Evolutionary conservation across 2,329 filamentous ascomycete species (phyloP).

Genomic region (Pseudopyrenochaeta lycopersici): DNA sequence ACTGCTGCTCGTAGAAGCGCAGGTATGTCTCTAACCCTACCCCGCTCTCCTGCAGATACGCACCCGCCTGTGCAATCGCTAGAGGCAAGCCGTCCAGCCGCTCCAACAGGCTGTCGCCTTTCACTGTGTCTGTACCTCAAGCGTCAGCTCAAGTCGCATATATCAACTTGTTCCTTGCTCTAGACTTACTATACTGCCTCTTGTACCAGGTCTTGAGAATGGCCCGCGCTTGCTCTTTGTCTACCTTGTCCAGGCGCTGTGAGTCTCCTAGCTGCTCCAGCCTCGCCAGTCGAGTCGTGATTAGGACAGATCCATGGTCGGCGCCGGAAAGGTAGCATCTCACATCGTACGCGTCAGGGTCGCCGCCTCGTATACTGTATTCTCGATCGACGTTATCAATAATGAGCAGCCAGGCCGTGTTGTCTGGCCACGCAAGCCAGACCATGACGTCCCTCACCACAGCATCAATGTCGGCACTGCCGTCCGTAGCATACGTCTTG

Average conservation of each 20-base stretch:
- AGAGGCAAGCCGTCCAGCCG: conserved; percentile 32
- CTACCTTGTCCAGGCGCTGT: conserved; percentile 21
- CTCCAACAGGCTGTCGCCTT: conserved; percentile 15
- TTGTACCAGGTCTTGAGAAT: conserved; percentile 29
- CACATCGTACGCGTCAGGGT: conserved; percentile 24
- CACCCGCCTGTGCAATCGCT: conserved; percentile 31
- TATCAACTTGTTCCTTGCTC: conserved; percentile 5
- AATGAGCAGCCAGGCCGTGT: conserved; percentile 28
- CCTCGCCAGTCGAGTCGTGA: conserved; percentile 25
- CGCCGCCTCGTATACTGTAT: conserved; percentile 3
- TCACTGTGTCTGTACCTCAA: conserved; percentile 11
- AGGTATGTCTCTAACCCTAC: conserved; percentile 25
- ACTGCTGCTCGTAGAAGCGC: conserved; percentile 36
- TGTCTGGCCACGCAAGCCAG: conserved; percentile 24
- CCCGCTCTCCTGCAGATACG: conserved; percentile 31
- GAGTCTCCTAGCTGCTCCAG: conserved; percentile 26
- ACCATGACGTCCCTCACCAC: conserved; percentile 28
- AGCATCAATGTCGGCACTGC: conserved; percentile 10
- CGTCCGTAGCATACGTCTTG: conserved; percentile 15
- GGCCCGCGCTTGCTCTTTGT: conserved; percentile 17
- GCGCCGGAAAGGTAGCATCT: conserved; percentile 20
- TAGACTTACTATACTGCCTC: conserved; percentile 11
- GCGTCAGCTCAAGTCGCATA: conserved; percentile 8
- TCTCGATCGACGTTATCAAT: conserved; percentile 32
- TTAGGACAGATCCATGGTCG: conserved; percentile 30